These are phyloP conservation scores for Aspergillus phoenicis DNA, from an alignment of 2,329 filamentous ascomycete genomes.

Conservation along the genomic window DNA sequence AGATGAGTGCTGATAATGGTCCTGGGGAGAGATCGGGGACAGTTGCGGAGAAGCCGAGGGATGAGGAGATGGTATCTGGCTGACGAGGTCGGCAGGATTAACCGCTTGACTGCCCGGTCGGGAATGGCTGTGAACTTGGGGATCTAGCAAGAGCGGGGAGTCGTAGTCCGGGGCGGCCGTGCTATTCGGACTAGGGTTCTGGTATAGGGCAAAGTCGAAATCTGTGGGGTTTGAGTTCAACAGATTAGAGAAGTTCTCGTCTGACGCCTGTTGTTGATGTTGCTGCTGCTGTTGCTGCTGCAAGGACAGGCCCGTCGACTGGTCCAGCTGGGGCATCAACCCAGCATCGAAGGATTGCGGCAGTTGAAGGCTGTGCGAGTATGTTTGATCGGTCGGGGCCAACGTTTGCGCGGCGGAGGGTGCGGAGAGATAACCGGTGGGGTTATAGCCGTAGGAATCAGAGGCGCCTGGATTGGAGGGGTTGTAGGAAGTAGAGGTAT, in stretches of 20 bases:
- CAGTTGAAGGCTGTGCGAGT: constrained; percentile 37
- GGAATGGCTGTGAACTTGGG: constrained; percentile 41
- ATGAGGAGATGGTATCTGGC: constrained; percentile 51
- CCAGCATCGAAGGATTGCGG: constrained; percentile 43
- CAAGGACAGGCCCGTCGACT: constrained; percentile 30
- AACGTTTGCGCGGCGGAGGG: constrained; percentile 33
- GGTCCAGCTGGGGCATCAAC: constrained; percentile 40
- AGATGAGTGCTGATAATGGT: constrained; percentile 56
- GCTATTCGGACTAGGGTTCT: constrained; percentile 35
- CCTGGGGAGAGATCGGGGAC: constrained; percentile 49
- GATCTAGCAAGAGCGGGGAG: constrained; percentile 44
- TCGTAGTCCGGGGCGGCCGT: constrained; percentile 39
- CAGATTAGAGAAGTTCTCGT: constrained; percentile 43
- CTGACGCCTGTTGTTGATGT: constrained; percentile 18
- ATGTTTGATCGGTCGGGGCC: constrained; percentile 37
- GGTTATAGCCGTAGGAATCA: constrained; percentile 40
- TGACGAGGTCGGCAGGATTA: constrained; percentile 51
- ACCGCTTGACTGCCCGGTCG: constrained; percentile 45
- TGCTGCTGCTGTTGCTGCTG: constrained; percentile 23
- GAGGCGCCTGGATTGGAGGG: constrained; percentile 27
- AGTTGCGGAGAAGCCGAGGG: constrained; percentile 60
- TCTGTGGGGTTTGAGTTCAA: constrained; percentile 42
- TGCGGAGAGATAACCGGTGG: constrained; percentile 38
- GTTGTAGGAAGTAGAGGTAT: constrained; percentile 33
- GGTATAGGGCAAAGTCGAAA: constrained; percentile 45